These are phyloP conservation scores for Reticulascus tulasneorum DNA, from an alignment of 2,329 filamentous ascomycete species.

Conservation along the genomic window DNA sequence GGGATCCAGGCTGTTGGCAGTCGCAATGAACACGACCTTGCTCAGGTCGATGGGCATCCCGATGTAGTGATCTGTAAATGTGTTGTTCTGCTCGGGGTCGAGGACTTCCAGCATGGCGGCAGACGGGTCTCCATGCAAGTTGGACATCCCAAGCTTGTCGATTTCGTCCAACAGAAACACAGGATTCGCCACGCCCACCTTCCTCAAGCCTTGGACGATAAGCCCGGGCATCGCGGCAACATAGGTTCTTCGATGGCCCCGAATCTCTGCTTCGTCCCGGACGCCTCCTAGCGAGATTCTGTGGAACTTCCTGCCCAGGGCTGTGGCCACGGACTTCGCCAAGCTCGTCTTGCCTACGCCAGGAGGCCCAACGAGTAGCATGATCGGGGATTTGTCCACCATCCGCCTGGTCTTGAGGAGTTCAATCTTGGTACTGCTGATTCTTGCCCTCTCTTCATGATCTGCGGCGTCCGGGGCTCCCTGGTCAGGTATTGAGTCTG, in stretches of 20 bases:
- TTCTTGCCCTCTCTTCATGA: conserved; percentile 30
- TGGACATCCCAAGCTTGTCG: conserved; percentile 89
- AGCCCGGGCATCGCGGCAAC: conserved; percentile 98
- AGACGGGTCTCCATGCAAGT: conserved; percentile 91
- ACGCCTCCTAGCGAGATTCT: conserved; percentile 95
- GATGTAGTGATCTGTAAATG: conserved; percentile 93
- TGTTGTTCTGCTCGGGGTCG: conserved; percentile 94
- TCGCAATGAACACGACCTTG: conserved; percentile 96
- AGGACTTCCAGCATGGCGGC: conserved; percentile 97
- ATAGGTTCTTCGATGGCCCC: conserved; percentile 91
- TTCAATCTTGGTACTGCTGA: conserved; percentile 62
- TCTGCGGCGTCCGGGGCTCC: conserved; percentile 23
- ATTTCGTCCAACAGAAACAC: conserved; percentile 97
- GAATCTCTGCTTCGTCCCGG: conserved; percentile 92
- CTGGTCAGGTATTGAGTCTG: conserved; percentile 25
- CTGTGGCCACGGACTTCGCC: conserved; percentile 87
- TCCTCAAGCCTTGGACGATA: conserved; percentile 89
- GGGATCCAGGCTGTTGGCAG: conserved; percentile 89
- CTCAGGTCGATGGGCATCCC: conserved; percentile 93
- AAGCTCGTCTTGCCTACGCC: conserved; percentile 95
- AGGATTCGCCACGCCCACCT: conserved; percentile 91
- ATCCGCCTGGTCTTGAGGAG: conserved; percentile 77
- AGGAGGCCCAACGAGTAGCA: conserved; percentile 88
- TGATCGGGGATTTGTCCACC: conserved; percentile 92
- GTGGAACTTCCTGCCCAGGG: conserved; percentile 92